These are phyloP conservation scores for Anisogramma anomala DNA, from an alignment of 2,329 filamentous ascomycete genomes.

Conservation along the genomic window DNA sequence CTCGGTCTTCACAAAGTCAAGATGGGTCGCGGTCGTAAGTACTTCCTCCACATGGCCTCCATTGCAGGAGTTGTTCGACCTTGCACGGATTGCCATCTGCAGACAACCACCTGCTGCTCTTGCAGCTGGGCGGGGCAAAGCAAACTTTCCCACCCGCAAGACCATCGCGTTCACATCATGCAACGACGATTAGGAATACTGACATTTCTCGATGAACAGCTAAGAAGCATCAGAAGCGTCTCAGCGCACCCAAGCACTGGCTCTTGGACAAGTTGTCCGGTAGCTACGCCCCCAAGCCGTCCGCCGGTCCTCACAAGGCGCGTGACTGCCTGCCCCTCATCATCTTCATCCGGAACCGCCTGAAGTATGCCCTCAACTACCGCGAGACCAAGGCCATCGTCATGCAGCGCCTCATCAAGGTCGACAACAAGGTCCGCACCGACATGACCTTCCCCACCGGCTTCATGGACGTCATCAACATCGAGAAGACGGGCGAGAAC, in stretches of 20 bases:
- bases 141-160: background rate
- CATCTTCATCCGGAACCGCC: conserved; percentile 91
- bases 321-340: conserved; percentile 98
- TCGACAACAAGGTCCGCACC: conserved; percentile 98
- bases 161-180: background rate
- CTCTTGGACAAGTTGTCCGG: conserved; percentile 99
- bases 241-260: conserved; percentile 98
- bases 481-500: conserved; percentile 99
- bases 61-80: background rate
- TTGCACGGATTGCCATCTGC: background rate
- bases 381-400: conserved; percentile 96
- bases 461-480: conserved; percentile 99
- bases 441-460: conserved; percentile 94
- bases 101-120: background rate
- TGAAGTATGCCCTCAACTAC: conserved; percentile 99
- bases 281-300: conserved; percentile 62
- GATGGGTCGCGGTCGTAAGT: conserved; percentile 17
- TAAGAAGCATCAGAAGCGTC: conserved; percentile 99
- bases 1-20: conserved; percentile 10
- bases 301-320: conserved; percentile 94
- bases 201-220: conserved; percentile 9
- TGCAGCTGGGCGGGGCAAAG: background rate
- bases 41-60: background rate
- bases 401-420: conserved; percentile 99
- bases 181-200: too few species aligned